These are phyloP conservation scores for Nelumbo lutea DNA, from an alignment of 164 flowering plant genomes.

Conservation along the genomic window DNA sequence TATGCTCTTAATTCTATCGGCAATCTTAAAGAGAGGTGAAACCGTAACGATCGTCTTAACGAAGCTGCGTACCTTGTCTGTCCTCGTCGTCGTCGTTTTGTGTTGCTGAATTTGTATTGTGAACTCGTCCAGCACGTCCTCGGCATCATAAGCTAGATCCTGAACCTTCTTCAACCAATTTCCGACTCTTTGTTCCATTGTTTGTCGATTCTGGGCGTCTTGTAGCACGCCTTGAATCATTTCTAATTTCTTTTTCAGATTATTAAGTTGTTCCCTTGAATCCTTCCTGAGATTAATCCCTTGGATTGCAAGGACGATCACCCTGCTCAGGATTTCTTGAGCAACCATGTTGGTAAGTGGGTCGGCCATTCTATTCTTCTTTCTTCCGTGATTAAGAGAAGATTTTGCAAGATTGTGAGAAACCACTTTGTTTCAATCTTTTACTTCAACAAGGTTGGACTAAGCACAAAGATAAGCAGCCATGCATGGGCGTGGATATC, in stretches of 20 bases:
- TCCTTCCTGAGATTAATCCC: no score
- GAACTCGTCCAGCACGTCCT: not conserved
- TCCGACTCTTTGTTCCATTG: not conserved
- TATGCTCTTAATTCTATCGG: not conserved
- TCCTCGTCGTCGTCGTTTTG: not conserved
- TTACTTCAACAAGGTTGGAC: no score
- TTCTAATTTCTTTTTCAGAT: not conserved
- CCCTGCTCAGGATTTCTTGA: not conserved
- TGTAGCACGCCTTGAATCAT: conserved; percentile 3
- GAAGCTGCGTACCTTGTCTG: conserved; percentile 3
- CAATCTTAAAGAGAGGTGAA: conserved; percentile 1
- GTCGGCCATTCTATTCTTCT: not conserved
- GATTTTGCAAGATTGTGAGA: no score
- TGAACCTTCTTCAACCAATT: not conserved
- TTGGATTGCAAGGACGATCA: not conserved
- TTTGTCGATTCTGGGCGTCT: no score
- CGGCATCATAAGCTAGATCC: not conserved
- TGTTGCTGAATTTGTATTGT: not conserved
- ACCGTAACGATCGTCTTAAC: not conserved
- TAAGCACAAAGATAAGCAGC: no score
- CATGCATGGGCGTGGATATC: no score
- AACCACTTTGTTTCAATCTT: no score
- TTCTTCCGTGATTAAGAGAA: no score
- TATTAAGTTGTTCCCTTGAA: not conserved
- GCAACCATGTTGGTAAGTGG: not conserved